Conservation (phyloP, 371 early-diverging fungal genomes). For the Agmasoma carcini region DNA sequence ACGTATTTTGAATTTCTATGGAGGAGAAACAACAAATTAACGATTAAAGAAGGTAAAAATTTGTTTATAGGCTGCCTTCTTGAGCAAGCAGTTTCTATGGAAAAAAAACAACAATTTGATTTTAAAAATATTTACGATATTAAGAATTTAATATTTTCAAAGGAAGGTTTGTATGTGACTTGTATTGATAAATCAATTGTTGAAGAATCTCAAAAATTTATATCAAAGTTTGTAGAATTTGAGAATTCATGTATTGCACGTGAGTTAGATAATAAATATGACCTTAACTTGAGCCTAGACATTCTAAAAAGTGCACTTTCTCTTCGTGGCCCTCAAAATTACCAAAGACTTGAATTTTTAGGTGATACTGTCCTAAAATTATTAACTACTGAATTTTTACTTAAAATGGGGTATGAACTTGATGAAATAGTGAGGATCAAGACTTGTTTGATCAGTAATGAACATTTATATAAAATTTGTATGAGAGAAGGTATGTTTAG, state of each 20-base stretch:
- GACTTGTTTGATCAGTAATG: conserved; percentile 27
- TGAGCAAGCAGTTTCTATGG: no score
- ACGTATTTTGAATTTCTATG: no score
- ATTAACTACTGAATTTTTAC: conserved; percentile 55
- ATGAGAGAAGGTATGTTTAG: conserved; percentile 4
- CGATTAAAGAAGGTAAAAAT: no score
- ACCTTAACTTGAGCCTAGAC: conserved; percentile 2
- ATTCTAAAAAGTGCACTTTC: neutral
- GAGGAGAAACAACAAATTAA: no score
- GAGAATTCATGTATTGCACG: conserved; percentile 18
- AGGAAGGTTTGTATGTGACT: conserved; percentile 32
- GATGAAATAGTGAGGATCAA: conserved; percentile 22
- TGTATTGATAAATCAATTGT: conserved; percentile 10
- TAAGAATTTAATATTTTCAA: no score
- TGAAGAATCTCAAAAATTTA: conserved; percentile 12
- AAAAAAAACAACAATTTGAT: no score
- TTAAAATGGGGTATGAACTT: neutral
- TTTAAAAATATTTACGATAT: no score
- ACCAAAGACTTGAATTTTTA: conserved; percentile 77
- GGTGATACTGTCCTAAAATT: conserved; percentile 84
- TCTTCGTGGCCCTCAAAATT: conserved; percentile 53
- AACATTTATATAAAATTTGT: conserved; percentile 11
- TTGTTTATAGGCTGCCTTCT: no score
- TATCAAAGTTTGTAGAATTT: conserved; percentile 18
- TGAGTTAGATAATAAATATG: conserved; percentile 14